phyloP scores from a whole-genome alignment of 169 alveolate species.

The Cryptosporidium viatorum region DNA sequence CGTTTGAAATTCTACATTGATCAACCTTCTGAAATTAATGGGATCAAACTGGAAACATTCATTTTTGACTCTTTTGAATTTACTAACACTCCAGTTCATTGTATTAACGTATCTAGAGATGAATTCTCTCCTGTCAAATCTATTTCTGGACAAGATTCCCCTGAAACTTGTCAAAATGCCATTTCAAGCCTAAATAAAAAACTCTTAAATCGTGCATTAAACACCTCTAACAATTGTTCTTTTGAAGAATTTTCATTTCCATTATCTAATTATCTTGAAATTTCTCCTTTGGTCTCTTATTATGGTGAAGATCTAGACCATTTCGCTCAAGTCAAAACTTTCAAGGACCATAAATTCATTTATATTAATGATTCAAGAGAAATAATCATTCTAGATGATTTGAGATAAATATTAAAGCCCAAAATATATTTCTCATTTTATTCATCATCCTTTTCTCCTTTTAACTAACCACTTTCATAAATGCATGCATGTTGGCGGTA shows the following conservation, averaged over 20 bases:
- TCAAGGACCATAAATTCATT: neutral
- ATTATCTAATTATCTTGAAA: slow-evolving; percentile 41
- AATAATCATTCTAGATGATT: neutral
- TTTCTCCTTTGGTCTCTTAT: slow-evolving; percentile 76
- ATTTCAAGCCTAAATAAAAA: slow-evolving; percentile 23
- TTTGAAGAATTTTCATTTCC: neutral
- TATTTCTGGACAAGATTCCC: slow-evolving; percentile 83
- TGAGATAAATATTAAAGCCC: too few species aligned
- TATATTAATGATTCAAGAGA: slow-evolving; percentile 3
- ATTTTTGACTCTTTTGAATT: slow-evolving; percentile 81
- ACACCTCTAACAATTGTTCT: neutral
- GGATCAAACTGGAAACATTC: slow-evolving; percentile 83
- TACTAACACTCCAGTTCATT: slow-evolving; percentile 74
- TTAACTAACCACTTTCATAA: neutral
- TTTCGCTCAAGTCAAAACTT: neutral
- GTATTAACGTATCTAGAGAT: slow-evolving; percentile 77
- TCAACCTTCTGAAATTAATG: slow-evolving; percentile 79
- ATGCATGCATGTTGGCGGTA: slow-evolving; percentile 22
- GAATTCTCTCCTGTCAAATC: slow-evolving; percentile 88
- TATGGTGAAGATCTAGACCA: slow-evolving; percentile 69
- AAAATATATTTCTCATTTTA: too few species aligned
- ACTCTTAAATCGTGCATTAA: neutral
- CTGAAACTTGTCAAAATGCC: slow-evolving; percentile 66
- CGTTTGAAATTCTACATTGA: slow-evolving; percentile 8
- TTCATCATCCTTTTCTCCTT: too few species aligned